Evolutionary conservation across 2,329 filamentous ascomycete species (phyloP).

Genomic region (Apiospora sp.): DNA sequence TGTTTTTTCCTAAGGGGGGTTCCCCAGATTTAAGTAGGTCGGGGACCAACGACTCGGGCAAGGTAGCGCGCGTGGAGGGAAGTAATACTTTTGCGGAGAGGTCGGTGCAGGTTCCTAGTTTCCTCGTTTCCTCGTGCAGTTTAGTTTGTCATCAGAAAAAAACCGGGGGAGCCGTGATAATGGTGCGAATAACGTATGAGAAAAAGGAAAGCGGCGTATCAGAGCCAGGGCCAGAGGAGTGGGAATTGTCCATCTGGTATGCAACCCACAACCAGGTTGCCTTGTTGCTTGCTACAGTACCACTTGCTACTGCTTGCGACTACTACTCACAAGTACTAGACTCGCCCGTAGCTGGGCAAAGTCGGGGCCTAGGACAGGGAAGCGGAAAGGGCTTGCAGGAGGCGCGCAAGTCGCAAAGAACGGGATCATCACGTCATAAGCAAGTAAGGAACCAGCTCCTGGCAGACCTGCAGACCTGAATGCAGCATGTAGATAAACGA

Average conservation of each 20-base stretch:
- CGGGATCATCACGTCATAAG: not conserved
- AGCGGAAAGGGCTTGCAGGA: not conserved
- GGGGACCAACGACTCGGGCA: not conserved
- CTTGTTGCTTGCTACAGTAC: not conserved
- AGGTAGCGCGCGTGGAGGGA: not conserved
- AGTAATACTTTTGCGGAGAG: not conserved
- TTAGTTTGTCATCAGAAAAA: not conserved
- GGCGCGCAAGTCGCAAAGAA: not conserved
- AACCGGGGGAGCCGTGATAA: not conserved
- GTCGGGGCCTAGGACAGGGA: not conserved
- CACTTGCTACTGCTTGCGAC: not conserved
- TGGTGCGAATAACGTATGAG: conserved; percentile 3
- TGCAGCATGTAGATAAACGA: no score
- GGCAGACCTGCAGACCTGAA: not conserved
- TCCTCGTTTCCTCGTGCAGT: not conserved
- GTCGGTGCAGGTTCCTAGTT: not conserved
- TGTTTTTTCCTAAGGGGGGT: not conserved
- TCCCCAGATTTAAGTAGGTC: conserved; percentile 20
- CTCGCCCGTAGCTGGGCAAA: not conserved
- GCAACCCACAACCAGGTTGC: not conserved
- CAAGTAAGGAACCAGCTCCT: not conserved
- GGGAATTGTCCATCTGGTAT: not conserved
- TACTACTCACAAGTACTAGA: not conserved
- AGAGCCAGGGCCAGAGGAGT: not conserved
- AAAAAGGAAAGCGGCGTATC: not conserved